phyloP scores from a whole-genome alignment of 345 rosid genomes.

The Ceriops tagal region DNA sequence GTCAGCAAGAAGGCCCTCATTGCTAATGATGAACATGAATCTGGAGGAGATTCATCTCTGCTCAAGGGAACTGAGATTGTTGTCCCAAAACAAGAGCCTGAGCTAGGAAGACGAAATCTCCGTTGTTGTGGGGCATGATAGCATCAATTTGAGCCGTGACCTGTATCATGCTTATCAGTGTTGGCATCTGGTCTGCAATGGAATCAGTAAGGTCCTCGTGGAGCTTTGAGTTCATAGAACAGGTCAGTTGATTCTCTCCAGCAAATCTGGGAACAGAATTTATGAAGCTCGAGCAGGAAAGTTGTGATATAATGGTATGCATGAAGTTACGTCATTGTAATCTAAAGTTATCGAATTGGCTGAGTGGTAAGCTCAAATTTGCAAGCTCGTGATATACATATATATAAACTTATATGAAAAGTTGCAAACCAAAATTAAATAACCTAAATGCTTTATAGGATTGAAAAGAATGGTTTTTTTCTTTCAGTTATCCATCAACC shows the following conservation, averaged over 20 bases:
- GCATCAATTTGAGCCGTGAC: not conserved
- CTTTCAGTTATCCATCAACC: not conserved
- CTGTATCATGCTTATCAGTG: not conserved
- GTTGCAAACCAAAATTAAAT: not conserved
- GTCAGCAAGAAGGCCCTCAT: slow-evolving; percentile 48
- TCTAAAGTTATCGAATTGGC: not conserved
- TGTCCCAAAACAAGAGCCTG: slow-evolving; percentile 41
- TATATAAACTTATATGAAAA: too few relatives aligned
- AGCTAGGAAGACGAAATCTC: slow-evolving; percentile 19
- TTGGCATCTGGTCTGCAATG: slow-evolving; percentile 1
- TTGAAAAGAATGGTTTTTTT: not conserved
- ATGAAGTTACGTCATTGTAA: slow-evolving; percentile 8
- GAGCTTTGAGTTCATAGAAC: not conserved
- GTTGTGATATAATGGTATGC: not conserved
- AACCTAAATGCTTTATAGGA: not conserved
- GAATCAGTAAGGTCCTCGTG: not conserved
- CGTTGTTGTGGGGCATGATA: slow-evolving; percentile 40
- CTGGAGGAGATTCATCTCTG: slow-evolving; percentile 47
- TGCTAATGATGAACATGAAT: slow-evolving; percentile 48
- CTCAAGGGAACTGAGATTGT: slow-evolving; percentile 42
- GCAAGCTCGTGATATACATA: too few relatives aligned
- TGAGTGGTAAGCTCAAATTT: too few relatives aligned
- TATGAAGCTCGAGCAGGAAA: slow-evolving; percentile 1
- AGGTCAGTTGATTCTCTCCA: not conserved
- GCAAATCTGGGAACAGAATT: not conserved